Evolutionary conservation across 495 filamentous ascomycete species (phyloP).

Genomic region (Cercophora newfieldiana): DNA sequence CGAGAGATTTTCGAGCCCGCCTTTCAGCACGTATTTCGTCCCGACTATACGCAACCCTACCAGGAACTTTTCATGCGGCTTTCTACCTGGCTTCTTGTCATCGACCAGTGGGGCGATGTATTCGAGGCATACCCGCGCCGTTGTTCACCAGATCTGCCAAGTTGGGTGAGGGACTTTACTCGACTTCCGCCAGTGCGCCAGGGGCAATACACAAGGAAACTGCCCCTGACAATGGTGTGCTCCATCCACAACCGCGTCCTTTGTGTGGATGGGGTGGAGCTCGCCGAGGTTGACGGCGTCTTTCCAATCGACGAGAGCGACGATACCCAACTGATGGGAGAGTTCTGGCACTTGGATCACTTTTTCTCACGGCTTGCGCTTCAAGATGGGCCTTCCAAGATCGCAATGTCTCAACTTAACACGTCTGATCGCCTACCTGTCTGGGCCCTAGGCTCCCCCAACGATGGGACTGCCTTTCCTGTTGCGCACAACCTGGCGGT

Average conservation of each 20-base stretch:
- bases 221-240: not conserved
- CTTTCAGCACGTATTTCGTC: not conserved
- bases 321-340: not conserved
- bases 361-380: not conserved
- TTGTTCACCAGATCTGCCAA: not conserved
- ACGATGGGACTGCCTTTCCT: no score
- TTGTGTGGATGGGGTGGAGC: not conserved
- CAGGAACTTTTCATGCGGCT: not conserved
- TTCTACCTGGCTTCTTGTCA: not conserved
- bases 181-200: not conserved
- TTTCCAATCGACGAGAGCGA: not conserved
- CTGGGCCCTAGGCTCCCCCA: no score
- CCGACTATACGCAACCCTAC: not conserved
- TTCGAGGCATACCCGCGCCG: not conserved
- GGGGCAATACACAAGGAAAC: not conserved
- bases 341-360: not conserved
- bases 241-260: not conserved
- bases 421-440: no score
- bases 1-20: not conserved
- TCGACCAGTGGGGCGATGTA: not conserved
- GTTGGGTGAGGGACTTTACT: not conserved
- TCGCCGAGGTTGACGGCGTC: not conserved
- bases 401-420: no score
- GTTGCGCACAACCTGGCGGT: no score
- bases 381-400: no score